Conservation (phyloP, 768 basidiomycete genomes). For the Leccinum longicurvipes region DNA sequence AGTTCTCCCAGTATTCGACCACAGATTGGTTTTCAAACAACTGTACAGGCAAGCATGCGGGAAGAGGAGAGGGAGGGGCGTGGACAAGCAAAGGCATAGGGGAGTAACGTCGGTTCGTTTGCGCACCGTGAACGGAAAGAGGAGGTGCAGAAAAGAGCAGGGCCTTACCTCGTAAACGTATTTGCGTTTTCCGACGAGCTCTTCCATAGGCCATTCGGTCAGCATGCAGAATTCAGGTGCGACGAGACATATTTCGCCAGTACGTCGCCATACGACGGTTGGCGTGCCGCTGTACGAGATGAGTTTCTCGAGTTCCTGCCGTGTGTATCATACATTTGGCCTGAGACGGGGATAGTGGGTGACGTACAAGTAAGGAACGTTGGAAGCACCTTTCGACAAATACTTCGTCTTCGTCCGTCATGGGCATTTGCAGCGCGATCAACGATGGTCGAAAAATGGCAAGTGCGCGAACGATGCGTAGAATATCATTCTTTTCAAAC, state of each 20-base stretch:
- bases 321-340: background rate
- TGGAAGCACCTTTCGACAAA: conserved; percentile 97
- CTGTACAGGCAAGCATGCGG: conserved; percentile 34
- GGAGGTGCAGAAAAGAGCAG: conserved; percentile 9
- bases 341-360: background rate
- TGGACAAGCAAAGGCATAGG: background rate
- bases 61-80: too few species aligned
- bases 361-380: conserved; percentile 77
- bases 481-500: conserved; percentile 94
- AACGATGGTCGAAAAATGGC: conserved; percentile 96
- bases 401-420: conserved; percentile 93
- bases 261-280: conserved; percentile 96
- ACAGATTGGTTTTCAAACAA: conserved; percentile 94
- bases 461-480: conserved; percentile 90
- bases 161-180: conserved; percentile 41
- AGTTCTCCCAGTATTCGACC: conserved; percentile 96
- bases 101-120: conserved; percentile 5
- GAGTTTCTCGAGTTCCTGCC: conserved; percentile 93
- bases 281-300: conserved; percentile 97
- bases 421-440: conserved; percentile 96
- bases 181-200: conserved; percentile 59
- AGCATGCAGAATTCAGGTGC: conserved; percentile 96
- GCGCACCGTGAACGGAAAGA: conserved; percentile 18
- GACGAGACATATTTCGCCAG: conserved; percentile 96
- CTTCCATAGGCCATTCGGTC: conserved; percentile 86